phyloP scores from a whole-genome alignment of 768 basidiomycete genomes.

The Roridomyces roridus region DNA sequence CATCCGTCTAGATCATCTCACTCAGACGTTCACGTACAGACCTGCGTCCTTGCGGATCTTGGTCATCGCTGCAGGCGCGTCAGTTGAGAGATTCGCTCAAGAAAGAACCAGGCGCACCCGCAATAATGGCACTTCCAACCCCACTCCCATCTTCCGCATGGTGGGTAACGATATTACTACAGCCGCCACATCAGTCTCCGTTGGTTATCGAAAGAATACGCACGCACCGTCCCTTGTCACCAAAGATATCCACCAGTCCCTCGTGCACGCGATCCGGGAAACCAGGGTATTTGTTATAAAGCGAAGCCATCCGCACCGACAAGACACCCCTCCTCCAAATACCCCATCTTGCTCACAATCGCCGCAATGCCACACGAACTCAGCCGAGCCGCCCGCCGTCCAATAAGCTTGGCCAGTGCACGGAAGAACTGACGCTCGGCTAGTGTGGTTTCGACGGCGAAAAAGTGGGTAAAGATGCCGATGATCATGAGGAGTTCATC shows the following conservation, averaged over 20 bases:
- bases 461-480: conserved; percentile 97
- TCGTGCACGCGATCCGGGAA: conserved; percentile 94
- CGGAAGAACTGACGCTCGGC: conserved; percentile 98
- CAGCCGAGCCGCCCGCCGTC: conserved; percentile 86
- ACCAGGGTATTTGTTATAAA: conserved; percentile 98
- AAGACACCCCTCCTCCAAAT: conserved; percentile 87
- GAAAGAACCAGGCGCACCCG: conserved; percentile 54
- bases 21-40: conserved; percentile 56
- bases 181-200: too few relatives aligned
- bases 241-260: conserved; percentile 93
- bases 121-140: conserved; percentile 72
- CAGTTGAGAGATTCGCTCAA: not conserved
- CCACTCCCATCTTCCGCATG: not conserved
- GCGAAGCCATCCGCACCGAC: conserved; percentile 94
- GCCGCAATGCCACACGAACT: conserved; percentile 97
- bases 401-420: conserved; percentile 88
- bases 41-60: conserved; percentile 78
- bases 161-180: not conserved
- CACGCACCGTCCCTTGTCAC: conserved; percentile 89
- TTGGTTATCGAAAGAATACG: too few relatives aligned
- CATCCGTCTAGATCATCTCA: not conserved
- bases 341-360: conserved; percentile 93
- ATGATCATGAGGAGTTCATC: conserved; percentile 97
- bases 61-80: conserved; percentile 75
- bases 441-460: conserved; percentile 93